Evolutionary conservation across 306 rosid genomes (phyloP), one percentile per base, ranked within the genome.

Genomic region (Ziziphus jujuba): DNA sequence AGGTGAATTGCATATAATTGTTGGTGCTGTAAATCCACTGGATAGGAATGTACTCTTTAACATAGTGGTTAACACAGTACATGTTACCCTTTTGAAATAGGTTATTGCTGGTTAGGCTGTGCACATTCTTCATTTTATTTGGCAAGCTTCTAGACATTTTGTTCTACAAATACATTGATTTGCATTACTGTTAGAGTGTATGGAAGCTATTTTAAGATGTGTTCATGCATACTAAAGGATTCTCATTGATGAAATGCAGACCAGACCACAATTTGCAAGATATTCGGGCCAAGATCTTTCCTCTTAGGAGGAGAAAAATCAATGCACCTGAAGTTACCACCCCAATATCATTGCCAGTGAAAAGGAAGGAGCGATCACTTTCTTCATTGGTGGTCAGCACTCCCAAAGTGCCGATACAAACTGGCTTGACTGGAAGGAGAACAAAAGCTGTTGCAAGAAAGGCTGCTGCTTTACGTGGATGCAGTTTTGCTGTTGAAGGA

Each of bases 261-360:
- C 96, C 97, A 55, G 99, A 93, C 83, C 97, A 90, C 81, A 93
- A 93, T 85, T 71, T 93, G 80, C 99, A 93, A 84, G 99, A 93
- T 77, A 83, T 93, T 56, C 89, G 96, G 76, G 82, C 87, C 59
- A 93, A 90, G 81, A 70, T 90, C 50, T 93, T 93, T 84, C 99
- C 99, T 65, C 66, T 75, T 13, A 85, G 72, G 62, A 65, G 84
- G 72, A 79, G 79, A 77, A 93, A 90, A 72, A 59, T 80, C 35
- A 56, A 69, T 67, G 84, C 85, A 43, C 89, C 86, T 22, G 87
- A 89, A 77, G 87, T 74, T 77, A 57, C 88, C 54, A 72, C 91
- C 74, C 84, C 95, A 53, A 57, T 71, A 80, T 53, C 87, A 24
- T 66, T 84, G 72, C 99, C 97, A 0, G 78, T 79, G 22, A 93